Percentiles rank a stretch among this genome's conserved stretches.
Conservation (phyloP, 768 basidiomycete species). For the Podaxis sp. region DNA sequence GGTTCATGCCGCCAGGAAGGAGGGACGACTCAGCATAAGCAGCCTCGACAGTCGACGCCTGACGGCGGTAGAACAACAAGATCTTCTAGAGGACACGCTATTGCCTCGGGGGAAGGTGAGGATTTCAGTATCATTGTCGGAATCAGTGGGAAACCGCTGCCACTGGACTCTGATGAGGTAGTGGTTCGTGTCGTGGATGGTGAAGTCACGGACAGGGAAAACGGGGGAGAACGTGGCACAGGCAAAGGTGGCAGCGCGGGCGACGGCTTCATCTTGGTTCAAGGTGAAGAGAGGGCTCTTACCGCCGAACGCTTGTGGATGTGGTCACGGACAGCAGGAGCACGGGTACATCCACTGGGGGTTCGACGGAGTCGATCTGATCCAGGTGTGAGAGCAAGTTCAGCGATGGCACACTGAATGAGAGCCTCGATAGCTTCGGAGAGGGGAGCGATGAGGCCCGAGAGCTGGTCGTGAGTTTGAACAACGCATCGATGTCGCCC, state of each 20-base stretch:
- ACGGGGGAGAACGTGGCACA: conserved; percentile 97
- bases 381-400: conserved; percentile 79
- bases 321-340: conserved; percentile 87
- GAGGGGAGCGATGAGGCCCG: conserved; percentile 70
- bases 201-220: conserved; percentile 97
- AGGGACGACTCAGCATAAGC: conserved; percentile 69
- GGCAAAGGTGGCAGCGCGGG: conserved; percentile 93
- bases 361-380: conserved; percentile 87
- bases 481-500: conserved; percentile 92
- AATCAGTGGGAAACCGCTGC: conserved; percentile 70
- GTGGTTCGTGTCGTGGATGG: conserved; percentile 78
- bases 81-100: conserved; percentile 88
- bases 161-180: conserved; percentile 93
- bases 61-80: conserved; percentile 90
- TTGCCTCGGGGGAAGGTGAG: conserved; percentile 87
- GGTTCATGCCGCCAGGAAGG: conserved; percentile 81
- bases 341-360: conserved; percentile 89
- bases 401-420: conserved; percentile 73
- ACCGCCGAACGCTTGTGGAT: conserved; percentile 83
- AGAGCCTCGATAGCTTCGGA: conserved; percentile 78
- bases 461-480: conserved; percentile 82
- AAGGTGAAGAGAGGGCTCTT: conserved; percentile 86
- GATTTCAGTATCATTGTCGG: conserved; percentile 70
- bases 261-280: conserved; percentile 97
- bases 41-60: conserved; percentile 86